Evolutionary conservation across 2,329 filamentous ascomycete species (phyloP).

Genomic region (Amylocarpus encephaloides): DNA sequence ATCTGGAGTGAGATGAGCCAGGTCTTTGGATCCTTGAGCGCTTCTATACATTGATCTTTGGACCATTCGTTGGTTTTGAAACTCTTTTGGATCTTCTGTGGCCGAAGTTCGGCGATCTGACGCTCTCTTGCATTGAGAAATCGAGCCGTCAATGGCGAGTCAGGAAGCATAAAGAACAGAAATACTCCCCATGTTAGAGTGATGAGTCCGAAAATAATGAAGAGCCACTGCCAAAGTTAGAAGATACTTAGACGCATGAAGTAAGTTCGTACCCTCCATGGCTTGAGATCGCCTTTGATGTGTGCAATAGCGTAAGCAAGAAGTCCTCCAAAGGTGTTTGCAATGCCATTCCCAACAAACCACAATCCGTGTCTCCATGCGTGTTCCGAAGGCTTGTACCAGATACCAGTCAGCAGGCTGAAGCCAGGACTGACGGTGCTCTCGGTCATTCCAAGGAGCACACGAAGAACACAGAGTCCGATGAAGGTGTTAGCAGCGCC

Average conservation of each 20-base stretch:
- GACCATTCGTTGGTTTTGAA: conserved; percentile 30
- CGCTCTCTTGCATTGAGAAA: conserved; percentile 35
- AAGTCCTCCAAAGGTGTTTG: conserved; percentile 29
- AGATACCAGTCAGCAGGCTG: conserved; percentile 32
- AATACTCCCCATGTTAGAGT: conserved; percentile 27
- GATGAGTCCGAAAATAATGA: conserved; percentile 17
- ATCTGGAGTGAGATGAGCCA: conserved; percentile 21
- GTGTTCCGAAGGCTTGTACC: conserved; percentile 35
- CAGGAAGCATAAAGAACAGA: conserved; percentile 41
- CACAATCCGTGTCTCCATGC: conserved; percentile 9
- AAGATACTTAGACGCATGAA: not conserved
- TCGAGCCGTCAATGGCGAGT: conserved; percentile 40
- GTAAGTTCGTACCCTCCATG: conserved; percentile 20
- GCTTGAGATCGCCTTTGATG: conserved; percentile 14
- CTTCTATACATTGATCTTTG: conserved; percentile 31
- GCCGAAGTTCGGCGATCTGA: conserved; percentile 27
- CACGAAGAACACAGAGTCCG: conserved; percentile 20
- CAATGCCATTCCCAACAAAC: conserved; percentile 26
- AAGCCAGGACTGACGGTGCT: conserved; percentile 31
- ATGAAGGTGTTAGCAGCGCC: conserved; percentile 16
- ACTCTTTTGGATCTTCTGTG: conserved; percentile 7
- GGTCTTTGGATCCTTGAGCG: conserved; percentile 31
- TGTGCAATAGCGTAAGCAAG: conserved; percentile 32
- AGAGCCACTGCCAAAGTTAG: conserved; percentile 6
- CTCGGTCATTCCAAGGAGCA: conserved; percentile 28